Conservation (phyloP, 306 rosid species). For the Corylus heterophylla region DNA sequence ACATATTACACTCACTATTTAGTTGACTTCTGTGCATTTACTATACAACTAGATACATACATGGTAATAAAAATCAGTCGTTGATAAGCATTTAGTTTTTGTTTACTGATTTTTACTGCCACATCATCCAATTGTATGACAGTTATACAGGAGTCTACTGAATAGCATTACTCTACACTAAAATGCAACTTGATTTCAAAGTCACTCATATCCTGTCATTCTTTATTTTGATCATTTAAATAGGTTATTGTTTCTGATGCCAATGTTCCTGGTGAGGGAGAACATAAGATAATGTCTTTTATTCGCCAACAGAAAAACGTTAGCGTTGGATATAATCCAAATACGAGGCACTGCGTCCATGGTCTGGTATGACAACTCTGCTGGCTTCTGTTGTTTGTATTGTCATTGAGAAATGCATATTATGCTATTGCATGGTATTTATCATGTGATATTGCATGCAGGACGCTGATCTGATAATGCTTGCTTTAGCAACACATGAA, state of each 20-base stretch:
- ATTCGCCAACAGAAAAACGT: constrained; percentile 42
- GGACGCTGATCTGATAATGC: constrained; percentile 69
- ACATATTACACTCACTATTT: too few species aligned
- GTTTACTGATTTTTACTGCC: too few species aligned
- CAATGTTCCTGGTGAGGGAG: constrained; percentile 78
- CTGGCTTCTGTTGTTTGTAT: not conserved
- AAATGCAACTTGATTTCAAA: too few species aligned
- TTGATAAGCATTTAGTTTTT: too few species aligned
- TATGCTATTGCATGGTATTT: too few species aligned
- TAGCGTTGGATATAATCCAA: constrained; percentile 39
- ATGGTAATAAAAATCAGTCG: too few species aligned
- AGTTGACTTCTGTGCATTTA: too few species aligned
- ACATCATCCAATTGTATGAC: too few species aligned
- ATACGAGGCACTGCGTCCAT: constrained; percentile 53
- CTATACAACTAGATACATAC: too few species aligned
- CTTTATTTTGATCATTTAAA: not conserved
- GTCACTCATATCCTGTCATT: not conserved
- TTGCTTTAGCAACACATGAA: constrained; percentile 58
- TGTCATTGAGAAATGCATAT: not conserved
- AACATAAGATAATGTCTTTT: constrained; percentile 55
- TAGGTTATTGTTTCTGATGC: constrained; percentile 62
- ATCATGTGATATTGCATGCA: constrained; percentile 23
- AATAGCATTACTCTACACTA: too few species aligned
- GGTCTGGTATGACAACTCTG: constrained; percentile 41
- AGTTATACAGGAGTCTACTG: too few species aligned